Base-by-base conservation (phyloP, 192 early-diverging fungal genomes). In the Radiomyces spectabilis region DNA sequence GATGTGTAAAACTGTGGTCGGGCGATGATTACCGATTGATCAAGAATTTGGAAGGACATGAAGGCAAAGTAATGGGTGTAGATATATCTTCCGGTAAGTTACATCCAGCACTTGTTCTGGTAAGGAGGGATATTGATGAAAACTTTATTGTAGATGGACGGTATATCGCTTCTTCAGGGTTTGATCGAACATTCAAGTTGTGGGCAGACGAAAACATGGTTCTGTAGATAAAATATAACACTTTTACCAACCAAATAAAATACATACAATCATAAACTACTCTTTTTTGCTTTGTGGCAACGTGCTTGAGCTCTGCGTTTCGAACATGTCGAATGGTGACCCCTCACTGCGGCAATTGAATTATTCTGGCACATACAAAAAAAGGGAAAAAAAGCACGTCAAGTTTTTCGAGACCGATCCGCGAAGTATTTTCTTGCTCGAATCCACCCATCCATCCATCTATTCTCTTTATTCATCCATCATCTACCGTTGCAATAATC, bases 141-240 rank as follows among this genome's bases (percentile, higher is more conserved):
- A 24, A 58, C 8, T 21, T 65, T 24, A n/a, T 51, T 2, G 16
- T 61, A 65, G 83, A 98, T 70, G 87, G 89, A 31, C 73, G 78
- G 48, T 95, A 81, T 59, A 81, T 98, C 64, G 92, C 79, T 1
- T 94, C 93, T 3, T 72, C 85, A 35, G 86, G 87, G 9, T 95
- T 84, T 54, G 96, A 98, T 66, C 81, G 94, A 31, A 96, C 96
- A 0, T 96, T 97, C 68, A 98, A 98, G 69, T 74, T 98, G 10
- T 95, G 84, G 84, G 74, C 73, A 35, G 65, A 78, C 5, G 85
- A 87, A 31, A 53, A 60, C 26, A 38, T 59, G 37, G 39, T 45
- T 22, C n/a, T 63, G 34, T 55, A 62, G 63, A 77, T 37, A 44
- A 44, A 44, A 21, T 13, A 35, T 9, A 6, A 35, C 34, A 35